A percentile compares a stretch with the other conserved stretches of the same genome.
These are phyloP conservation scores for Peribolospora kevripleyi DNA, from an alignment of 768 basidiomycete species.

Conservation along the genomic window DNA sequence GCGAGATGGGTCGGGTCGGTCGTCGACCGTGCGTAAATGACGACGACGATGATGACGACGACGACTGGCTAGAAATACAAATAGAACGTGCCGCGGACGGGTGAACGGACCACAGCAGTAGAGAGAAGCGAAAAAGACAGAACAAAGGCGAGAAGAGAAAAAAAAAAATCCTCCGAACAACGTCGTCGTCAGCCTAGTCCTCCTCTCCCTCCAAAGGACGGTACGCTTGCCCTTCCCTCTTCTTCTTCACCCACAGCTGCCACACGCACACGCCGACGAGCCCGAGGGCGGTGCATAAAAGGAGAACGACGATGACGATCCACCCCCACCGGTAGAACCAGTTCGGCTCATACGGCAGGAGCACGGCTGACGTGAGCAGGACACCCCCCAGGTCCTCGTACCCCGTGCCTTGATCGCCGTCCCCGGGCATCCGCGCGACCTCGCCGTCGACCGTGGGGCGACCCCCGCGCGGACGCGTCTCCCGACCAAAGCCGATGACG, in stretches of 20 bases:
- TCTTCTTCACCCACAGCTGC: slow-evolving; percentile 1
- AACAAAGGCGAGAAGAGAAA: neutral
- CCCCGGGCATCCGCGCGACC: slow-evolving; percentile 3
- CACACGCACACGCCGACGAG: neutral
- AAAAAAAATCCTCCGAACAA: neutral
- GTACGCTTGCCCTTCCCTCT: slow-evolving; percentile 4
- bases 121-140: neutral
- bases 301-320: slow-evolving; percentile 4
- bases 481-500: slow-evolving; percentile 19
- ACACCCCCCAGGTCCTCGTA: slow-evolving; percentile 38
- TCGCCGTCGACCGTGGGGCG: neutral
- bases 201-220: slow-evolving; percentile 7
- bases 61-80: too few species aligned
- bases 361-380: slow-evolving; percentile 55
- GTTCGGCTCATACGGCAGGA: slow-evolving; percentile 62
- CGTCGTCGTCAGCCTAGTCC: neutral
- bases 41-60: too few species aligned
- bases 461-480: slow-evolving; percentile 28
- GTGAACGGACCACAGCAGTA: too few species aligned
- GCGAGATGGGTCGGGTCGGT: too few species aligned
- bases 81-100: too few species aligned
- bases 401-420: neutral
- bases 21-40: too few species aligned
- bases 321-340: slow-evolving; percentile 58
- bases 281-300: slow-evolving; percentile 7